Base-by-base conservation (phyloP, 75 land plant species). In the Pinus taeda region DNA sequence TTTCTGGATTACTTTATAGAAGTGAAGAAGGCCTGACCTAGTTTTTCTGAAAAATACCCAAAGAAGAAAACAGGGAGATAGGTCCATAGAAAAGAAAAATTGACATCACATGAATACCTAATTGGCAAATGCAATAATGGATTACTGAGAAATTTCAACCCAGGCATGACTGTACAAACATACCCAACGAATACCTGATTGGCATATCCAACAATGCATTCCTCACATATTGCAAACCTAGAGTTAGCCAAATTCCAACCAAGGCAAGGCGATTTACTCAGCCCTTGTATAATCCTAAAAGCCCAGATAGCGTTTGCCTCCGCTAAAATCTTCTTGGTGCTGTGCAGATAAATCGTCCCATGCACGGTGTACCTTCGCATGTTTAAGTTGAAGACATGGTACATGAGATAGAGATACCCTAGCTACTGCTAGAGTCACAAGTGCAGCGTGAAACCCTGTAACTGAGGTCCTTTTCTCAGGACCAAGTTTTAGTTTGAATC, bases 321-420 rank as follows among this genome's bases (percentile, higher is more conserved):
- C 67, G 6, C 13, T 30, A 30, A 36, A 4, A 29, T 64, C 14
- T 4, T 15, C 17, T 4, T 4, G 37, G 18, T 6, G 0, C 37
- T 64, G 67, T 64, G 67, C 37, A 64, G 26, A 64, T 36, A 60
- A 22, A 22, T n/a, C 26, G 37, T 64, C 67, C 67, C 12, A 64
- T 17, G 67, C 30, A 64, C 67, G 4, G 15, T 64, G 67, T 17
- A 64, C 67, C 36, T 30, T 17, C 15, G 26, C 42, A 36, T 14
- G 26, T 64, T 64, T 37, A 30, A 64, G 67, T 26, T 30, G 15
- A 15, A 30, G 37, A 33, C 26, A 63, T 29, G 17, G 67, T 39
- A 39, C 42, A 39, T 39, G 42, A 39, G 42, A 39, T 5, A 39
- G 6, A 64, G 67, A 15, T 13, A 13, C 30, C 13, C 17, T 63